Percentiles rank a stretch among this genome's conserved stretches.
Conservation (phyloP, 2,329 filamentous ascomycete species). For the Colletotrichum noveboracense region DNA sequence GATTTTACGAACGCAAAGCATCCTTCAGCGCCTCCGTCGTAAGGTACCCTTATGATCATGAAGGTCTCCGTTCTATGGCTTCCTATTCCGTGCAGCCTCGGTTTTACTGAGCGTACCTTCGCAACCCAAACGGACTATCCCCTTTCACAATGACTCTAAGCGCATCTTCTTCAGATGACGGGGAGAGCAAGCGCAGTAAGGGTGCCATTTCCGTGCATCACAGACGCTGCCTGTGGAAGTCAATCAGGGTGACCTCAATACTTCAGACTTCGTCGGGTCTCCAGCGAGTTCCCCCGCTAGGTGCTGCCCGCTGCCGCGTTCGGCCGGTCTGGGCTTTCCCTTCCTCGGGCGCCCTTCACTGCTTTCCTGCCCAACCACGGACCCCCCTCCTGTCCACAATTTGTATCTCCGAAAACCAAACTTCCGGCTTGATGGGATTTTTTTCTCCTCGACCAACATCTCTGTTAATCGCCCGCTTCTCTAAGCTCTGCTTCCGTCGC, state of each 20-base stretch:
- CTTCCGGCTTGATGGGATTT: not conserved
- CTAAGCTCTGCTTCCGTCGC: not conserved
- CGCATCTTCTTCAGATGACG: not conserved
- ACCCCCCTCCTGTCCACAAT: constrained; percentile 13
- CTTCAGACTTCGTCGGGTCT: not conserved
- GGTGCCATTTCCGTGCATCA: not conserved
- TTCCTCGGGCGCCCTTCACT: constrained; percentile 5
- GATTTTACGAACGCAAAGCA: not conserved
- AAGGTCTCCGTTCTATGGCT: not conserved
- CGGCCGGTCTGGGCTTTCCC: constrained; percentile 9
- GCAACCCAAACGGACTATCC: not conserved
- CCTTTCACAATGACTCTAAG: not conserved
- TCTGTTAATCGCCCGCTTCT: not conserved
- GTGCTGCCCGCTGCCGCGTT: constrained; percentile 6
- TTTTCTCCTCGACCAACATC: not conserved
- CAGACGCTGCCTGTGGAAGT: not conserved
- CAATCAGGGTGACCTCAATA: not conserved
- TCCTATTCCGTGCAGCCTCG: not conserved
- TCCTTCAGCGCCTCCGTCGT: not conserved
- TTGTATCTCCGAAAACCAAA: constrained; percentile 6
- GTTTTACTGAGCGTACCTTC: not conserved
- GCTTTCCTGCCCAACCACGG: constrained; percentile 20
- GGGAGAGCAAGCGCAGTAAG: not conserved
- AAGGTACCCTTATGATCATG: not conserved
- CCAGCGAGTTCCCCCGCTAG: constrained; percentile 6